These are phyloP conservation scores for Colletotrichum eleusines DNA, from an alignment of 2,329 filamentous ascomycete species.

Conservation along the genomic window DNA sequence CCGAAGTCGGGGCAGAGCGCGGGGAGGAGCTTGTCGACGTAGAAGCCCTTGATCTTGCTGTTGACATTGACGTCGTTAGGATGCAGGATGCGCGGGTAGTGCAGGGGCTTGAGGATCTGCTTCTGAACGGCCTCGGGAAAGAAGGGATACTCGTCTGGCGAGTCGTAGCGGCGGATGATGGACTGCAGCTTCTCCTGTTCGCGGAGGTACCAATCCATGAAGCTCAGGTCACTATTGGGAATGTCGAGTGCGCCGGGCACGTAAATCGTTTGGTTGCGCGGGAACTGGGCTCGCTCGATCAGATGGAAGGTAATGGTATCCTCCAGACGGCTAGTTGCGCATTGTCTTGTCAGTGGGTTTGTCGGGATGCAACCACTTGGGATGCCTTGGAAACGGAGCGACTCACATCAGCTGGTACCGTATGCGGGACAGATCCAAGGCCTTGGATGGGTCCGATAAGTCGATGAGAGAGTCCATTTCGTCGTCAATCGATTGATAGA, in stretches of 20 bases:
- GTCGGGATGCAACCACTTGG: conserved; percentile 12
- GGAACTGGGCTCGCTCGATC: conserved; percentile 98
- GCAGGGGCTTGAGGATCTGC: conserved; percentile 86
- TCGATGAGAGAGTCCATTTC: conserved; percentile 92
- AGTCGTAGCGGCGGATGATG: conserved; percentile 92
- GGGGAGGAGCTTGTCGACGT: conserved; percentile 86
- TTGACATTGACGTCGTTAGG: conserved; percentile 93
- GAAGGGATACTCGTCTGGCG: conserved; percentile 97
- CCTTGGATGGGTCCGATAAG: conserved; percentile 84
- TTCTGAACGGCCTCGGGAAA: conserved; percentile 84
- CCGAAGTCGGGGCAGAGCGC: conserved; percentile 82
- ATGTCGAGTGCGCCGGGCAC: conserved; percentile 82
- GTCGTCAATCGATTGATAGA: conserved; percentile 40
- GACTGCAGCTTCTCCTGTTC: conserved; percentile 94
- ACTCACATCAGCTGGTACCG: conserved; percentile 91
- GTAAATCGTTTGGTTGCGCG: conserved; percentile 91
- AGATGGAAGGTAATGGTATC: conserved; percentile 98
- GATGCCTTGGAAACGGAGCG: conserved; percentile 32
- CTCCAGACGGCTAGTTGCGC: conserved; percentile 81
- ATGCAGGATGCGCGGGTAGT: conserved; percentile 91
- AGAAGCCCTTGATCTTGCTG: conserved; percentile 84
- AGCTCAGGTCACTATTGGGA: conserved; percentile 78
- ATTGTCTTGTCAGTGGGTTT: conserved; percentile 1
- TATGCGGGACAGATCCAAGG: conserved; percentile 90
- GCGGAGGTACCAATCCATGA: conserved; percentile 93